Percentiles rank a stretch among this genome's conserved stretches.
These are phyloP conservation scores for Leishmania major DNA, from an alignment of 208 protist species.

Conservation along the genomic window DNA sequence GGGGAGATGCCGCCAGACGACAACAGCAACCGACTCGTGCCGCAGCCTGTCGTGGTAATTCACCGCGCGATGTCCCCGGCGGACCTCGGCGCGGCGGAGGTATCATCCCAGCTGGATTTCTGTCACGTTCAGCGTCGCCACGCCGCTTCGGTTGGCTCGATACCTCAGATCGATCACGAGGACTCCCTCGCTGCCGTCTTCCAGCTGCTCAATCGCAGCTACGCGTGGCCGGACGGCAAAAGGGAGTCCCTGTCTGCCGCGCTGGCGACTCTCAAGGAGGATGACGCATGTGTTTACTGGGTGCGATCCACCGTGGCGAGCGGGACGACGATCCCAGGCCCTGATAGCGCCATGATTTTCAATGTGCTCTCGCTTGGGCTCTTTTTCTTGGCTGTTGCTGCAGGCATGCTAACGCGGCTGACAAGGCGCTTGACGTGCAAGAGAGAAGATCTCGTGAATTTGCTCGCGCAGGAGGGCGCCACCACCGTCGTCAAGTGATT, in stretches of 20 bases:
- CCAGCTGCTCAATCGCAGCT: constrained; percentile 25
- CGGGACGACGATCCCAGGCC: constrained; percentile 68
- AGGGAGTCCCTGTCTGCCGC: neutral
- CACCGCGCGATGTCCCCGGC: constrained; percentile 1
- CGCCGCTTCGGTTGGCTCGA: neutral
- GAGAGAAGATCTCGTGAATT: constrained; percentile 11
- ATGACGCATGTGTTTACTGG: constrained; percentile 28
- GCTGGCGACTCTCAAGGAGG: neutral
- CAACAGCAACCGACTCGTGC: constrained; percentile 72
- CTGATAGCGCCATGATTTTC: constrained; percentile 81
- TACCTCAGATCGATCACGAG: constrained; percentile 52
- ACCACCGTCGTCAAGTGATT: neutral
- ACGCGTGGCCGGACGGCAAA: neutral
- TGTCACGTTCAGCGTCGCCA: constrained; percentile 12
- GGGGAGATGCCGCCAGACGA: constrained; percentile 71
- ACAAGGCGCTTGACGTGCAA: constrained; percentile 31
- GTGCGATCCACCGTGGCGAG: constrained; percentile 57
- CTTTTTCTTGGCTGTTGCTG: constrained; percentile 37
- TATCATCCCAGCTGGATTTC: neutral
- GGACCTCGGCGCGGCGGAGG: neutral
- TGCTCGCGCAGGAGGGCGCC: constrained; percentile 2
- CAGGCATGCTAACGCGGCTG: constrained; percentile 34
- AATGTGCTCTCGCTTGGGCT: constrained; percentile 69
- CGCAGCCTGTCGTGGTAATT: constrained; percentile 60
- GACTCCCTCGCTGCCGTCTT: constrained; percentile 27